phyloP scores from a whole-genome alignment of 768 basidiomycete species.

The Amanita thiersii region DNA sequence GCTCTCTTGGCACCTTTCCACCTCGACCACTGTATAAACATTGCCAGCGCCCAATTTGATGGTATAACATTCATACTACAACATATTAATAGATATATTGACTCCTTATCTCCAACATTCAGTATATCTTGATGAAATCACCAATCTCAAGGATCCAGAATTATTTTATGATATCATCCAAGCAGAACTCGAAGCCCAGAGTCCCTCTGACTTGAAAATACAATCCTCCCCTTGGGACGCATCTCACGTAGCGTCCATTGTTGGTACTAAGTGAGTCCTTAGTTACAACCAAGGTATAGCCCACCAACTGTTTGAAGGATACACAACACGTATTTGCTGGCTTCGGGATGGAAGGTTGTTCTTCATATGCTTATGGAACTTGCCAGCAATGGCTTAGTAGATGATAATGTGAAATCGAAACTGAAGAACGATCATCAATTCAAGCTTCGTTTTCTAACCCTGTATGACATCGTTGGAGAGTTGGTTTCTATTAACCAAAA shows the following conservation, averaged over 20 bases:
- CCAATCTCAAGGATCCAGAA: constrained; percentile 55
- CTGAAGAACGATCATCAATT: constrained; percentile 44
- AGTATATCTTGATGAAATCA: constrained; percentile 68
- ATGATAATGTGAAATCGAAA: constrained; percentile 41
- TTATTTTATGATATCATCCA: constrained; percentile 52
- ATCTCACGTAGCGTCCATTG: constrained; percentile 44
- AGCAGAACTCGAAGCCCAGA: constrained; percentile 47
- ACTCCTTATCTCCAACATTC: constrained; percentile 11
- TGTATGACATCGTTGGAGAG: constrained; percentile 55
- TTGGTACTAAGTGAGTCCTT: constrained; percentile 46
- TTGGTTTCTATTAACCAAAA: constrained; percentile 56
- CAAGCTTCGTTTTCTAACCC: constrained; percentile 50
- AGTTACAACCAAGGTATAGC: constrained; percentile 5
- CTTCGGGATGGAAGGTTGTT: constrained; percentile 79
- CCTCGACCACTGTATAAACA: constrained; percentile 52
- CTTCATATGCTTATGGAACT: constrained; percentile 48
- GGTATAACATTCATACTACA: constrained; percentile 31
- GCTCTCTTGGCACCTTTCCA: constrained; percentile 60
- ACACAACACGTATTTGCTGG: constrained; percentile 76
- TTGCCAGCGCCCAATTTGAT: constrained; percentile 67
- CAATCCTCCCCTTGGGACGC: constrained; percentile 28
- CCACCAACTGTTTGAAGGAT: constrained; percentile 56
- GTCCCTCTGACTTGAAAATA: constrained; percentile 23
- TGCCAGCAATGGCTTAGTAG: constrained; percentile 43
- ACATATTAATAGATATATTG: too few species aligned